Evolutionary conservation across 768 basidiomycete species (phyloP), one percentile per base, ranked within the genome.

Genomic region (Xanthoconium purpureum): DNA sequence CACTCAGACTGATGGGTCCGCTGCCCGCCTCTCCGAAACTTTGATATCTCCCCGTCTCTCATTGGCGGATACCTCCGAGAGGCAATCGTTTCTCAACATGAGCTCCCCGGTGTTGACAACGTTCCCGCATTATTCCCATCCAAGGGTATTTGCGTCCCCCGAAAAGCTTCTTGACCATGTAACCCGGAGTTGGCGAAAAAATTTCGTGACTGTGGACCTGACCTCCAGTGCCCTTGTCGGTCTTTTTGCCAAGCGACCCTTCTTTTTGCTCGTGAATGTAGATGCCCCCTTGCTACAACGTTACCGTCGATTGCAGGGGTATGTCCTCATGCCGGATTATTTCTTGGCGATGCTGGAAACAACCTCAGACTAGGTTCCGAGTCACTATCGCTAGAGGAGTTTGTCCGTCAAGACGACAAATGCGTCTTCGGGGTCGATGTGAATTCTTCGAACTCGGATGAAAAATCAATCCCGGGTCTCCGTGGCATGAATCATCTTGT

Each of bases 181-280:
- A 17, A 98, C 97, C 1, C 78, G 75, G 58, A 80, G 89, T 60
- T 99, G 96, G 96, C 80, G 78, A 43, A 70, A 76, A 8, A 76
- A 91, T 64, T 93, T 87, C 63, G 93, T 98, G 32, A 96, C 94
- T 0, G 71, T 76, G n/a, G 88, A 91, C 66, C 70, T 95, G 20
- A 67, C 69, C 40, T 84, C 81, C 2, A 73, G 74, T 30, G 73
- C 77, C 4, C 72, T 84, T 15, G 75, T 98, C 36, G 80, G 81
- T 56, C 73, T 78, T 47, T 98, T 97, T 66, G 69, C 83, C 36
- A 94, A 86, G 65, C 77, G 97, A 17, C 97, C 97, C 0, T 98
- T 94, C 70, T 94, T 97, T 70, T 75, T 98, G 68, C 80, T 98
- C 24, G 74, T 97, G 44, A 81, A 75, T 46, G 79, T 94, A 32